Base-by-base conservation (phyloP, 108 stramenopile genomes). In the Fragilaria radians region DNA sequence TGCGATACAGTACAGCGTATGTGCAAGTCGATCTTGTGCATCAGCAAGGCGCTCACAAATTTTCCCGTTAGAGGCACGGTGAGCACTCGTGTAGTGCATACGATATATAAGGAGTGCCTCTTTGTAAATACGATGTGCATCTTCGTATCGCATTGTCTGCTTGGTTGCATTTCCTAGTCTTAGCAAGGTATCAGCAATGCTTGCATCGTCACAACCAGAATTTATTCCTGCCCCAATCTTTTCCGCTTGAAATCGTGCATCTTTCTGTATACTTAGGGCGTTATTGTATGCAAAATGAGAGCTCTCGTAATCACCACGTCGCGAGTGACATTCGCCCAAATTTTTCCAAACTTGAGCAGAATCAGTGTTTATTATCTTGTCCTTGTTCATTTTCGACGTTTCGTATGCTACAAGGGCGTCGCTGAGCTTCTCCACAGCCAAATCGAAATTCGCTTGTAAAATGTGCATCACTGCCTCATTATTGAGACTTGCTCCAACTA, bases 21-120 rank as follows among this genome's bases (percentile, higher is more conserved):
- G 34, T n/a, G 76, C 76, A 29, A 77, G 28, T 29, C 54, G 48
- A 47, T 77, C 76, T 36, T 68, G 71, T 32, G 46, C 48, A 21
- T 32, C 62, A 11, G 59, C 54, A n/a, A 71, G 25, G 27, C 52
- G 58, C 2, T 63, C n/a, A 9, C 47, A 48, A 5, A 58, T 22
- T 45, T 58, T 26, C 14, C 33, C 47, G 1, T 61, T 57, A 26
- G 53, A 32, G 4, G 23, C 30, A 26, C 28, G 47, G 22, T 62
- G 21, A 7, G 58, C 57, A 4, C 25, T 14, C 17, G 45, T 55
- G 22, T 42, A 56, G 26, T 66, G 48, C 5, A 34, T 31, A 46
- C 47, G 54, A 33, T 59, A 42, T 0, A 75, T 54, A 24, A 57
- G 49, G 21, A 71, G 62, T 2, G 70, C 76, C 58, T 77, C 76